These are phyloP conservation scores for Arthrobotrys megalospora DNA, from an alignment of 2,329 filamentous ascomycete genomes.

Conservation along the genomic window DNA sequence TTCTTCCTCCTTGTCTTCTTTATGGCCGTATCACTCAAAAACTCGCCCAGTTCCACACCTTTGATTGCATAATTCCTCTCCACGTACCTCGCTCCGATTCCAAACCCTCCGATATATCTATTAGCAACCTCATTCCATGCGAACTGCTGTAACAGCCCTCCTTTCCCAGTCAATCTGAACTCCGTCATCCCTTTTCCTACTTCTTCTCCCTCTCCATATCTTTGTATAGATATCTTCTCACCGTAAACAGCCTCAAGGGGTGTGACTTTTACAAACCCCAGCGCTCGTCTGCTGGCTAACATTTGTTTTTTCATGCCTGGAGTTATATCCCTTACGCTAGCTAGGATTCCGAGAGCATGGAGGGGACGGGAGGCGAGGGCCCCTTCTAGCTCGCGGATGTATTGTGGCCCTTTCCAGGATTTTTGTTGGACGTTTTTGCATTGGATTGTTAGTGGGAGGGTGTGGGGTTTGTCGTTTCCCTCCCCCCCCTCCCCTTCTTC, in stretches of 20 bases:
- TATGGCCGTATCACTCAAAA: not conserved
- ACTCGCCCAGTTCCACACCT: slow-evolving; percentile 27
- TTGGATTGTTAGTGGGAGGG: slow-evolving; percentile 72
- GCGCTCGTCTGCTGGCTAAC: slow-evolving; percentile 43
- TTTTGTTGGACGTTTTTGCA: slow-evolving; percentile 76
- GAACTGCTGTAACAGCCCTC: slow-evolving; percentile 56
- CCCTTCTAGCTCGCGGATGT: slow-evolving; percentile 84
- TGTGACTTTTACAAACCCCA: slow-evolving; percentile 57
- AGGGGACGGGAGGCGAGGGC: slow-evolving; percentile 80
- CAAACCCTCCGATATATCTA: slow-evolving; percentile 47
- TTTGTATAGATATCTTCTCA: not conserved
- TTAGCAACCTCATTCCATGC: slow-evolving; percentile 57
- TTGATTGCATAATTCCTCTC: slow-evolving; percentile 25
- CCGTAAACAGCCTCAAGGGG: slow-evolving; percentile 34
- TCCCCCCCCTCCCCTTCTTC: not conserved
- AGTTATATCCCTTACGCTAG: slow-evolving; percentile 79
- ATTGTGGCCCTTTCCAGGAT: slow-evolving; percentile 72
- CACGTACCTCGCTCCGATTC: slow-evolving; percentile 50
- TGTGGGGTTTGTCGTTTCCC: not conserved
- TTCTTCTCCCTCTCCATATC: not conserved
- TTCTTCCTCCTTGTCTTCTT: not conserved
- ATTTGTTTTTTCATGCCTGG: slow-evolving; percentile 74
- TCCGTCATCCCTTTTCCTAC: not conserved
- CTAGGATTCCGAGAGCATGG: slow-evolving; percentile 79
- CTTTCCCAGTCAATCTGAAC: slow-evolving; percentile 33